A percentile compares a stretch with the other conserved stretches of the same genome.
Evolutionary conservation across 148 eudicot genomes (phyloP).

Genomic region (Salicornia ramosissima): DNA sequence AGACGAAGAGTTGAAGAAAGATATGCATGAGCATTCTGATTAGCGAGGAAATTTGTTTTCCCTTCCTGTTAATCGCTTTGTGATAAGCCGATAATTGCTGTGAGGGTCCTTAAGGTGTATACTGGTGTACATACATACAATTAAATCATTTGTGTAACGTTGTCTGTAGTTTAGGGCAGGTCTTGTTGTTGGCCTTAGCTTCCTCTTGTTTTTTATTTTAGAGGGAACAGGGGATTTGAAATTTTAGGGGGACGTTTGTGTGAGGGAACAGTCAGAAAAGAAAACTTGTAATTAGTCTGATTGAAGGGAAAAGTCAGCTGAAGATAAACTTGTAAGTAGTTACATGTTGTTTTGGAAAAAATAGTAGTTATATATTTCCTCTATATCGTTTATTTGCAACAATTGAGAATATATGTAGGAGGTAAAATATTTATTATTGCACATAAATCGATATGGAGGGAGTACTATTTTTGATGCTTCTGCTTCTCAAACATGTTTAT

Average conservation of each 20-base stretch:
- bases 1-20: background rate
- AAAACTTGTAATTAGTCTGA: conserved; percentile 6
- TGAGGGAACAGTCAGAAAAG: background rate
- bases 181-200: conserved; percentile 9
- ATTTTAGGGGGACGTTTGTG: background rate
- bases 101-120: conserved; percentile 11
- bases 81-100: background rate
- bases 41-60: background rate
- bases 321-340: background rate
- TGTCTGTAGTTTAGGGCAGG: conserved; percentile 10
- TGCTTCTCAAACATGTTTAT: too few relatives aligned
- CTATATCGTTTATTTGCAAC: too few relatives aligned
- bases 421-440: too few relatives aligned
- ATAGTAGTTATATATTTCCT: too few relatives aligned
- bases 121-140: conserved; percentile 21
- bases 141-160: background rate
- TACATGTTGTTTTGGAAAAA: background rate
- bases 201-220: conserved; percentile 24
- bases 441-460: too few relatives aligned
- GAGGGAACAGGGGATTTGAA: conserved; percentile 15
- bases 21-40: conserved; percentile 16
- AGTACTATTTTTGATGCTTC: too few relatives aligned
- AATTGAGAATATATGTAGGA: too few relatives aligned
- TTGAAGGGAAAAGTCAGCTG: too few relatives aligned
- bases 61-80: background rate